Evolutionary conservation across 163 green algal species (phyloP).

Genomic region (Chloromonas sp.): DNA sequence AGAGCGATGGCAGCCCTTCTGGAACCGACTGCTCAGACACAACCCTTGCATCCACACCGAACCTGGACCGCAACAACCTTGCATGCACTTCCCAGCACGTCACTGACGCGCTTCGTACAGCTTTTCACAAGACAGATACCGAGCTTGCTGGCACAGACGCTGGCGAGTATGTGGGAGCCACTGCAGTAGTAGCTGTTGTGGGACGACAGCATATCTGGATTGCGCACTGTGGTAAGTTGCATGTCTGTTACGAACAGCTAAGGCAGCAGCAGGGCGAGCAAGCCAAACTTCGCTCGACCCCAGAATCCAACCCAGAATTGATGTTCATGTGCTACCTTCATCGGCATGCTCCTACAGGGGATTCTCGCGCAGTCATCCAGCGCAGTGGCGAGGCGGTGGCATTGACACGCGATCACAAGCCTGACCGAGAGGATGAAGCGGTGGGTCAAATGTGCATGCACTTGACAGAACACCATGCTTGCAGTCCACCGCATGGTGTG

Average conservation of each 20-base stretch:
- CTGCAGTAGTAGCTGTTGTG: constrained; percentile 74
- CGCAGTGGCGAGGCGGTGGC: constrained; percentile 51
- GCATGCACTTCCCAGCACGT: neutral
- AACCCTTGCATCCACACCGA: too few species aligned
- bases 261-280: neutral
- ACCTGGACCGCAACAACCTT: neutral
- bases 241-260: neutral
- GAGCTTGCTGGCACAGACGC: constrained; percentile 38
- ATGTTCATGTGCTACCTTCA: neutral
- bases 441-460: constrained; percentile 23
- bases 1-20: too few species aligned
- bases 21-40: too few species aligned
- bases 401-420: constrained; percentile 84
- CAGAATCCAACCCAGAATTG: neutral
- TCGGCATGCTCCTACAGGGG: constrained; percentile 38
- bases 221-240: constrained; percentile 63
- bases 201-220: constrained; percentile 62
- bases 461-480: neutral
- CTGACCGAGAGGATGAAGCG: constrained; percentile 81
- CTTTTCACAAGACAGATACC: constrained; percentile 33
- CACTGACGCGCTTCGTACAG: constrained; percentile 14
- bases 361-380: constrained; percentile 80
- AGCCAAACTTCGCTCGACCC: too few species aligned
- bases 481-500: neutral
- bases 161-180: constrained; percentile 71